phyloP scores from a whole-genome alignment of 2,329 filamentous ascomycete genomes.

The Xylariales sp. region DNA sequence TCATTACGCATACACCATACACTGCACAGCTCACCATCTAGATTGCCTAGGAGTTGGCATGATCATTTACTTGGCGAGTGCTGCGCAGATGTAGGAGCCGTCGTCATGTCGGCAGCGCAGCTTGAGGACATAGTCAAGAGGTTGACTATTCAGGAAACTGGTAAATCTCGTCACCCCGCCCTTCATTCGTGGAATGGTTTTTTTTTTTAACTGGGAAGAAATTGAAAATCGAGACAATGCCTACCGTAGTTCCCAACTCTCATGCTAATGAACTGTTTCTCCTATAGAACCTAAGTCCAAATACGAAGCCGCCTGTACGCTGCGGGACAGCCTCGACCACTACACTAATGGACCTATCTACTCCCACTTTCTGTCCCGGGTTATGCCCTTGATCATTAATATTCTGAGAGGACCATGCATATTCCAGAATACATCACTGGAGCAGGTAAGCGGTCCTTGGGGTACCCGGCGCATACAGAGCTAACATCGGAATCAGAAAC shows the following conservation, averaged over 20 bases:
- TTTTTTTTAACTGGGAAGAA: background rate
- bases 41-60: slow-evolving; percentile 21
- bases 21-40: background rate
- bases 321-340: slow-evolving; percentile 92
- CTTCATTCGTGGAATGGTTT: slow-evolving; percentile 5
- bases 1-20: background rate
- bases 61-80: slow-evolving; percentile 10
- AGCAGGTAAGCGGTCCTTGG: slow-evolving; percentile 74
- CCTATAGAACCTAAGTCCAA: slow-evolving; percentile 80
- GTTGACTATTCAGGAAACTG: slow-evolving; percentile 66
- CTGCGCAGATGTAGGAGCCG: slow-evolving; percentile 56
- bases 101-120: slow-evolving; percentile 69
- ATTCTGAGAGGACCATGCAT: slow-evolving; percentile 87
- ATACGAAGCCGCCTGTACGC: slow-evolving; percentile 82
- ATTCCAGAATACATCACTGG: slow-evolving; percentile 88
- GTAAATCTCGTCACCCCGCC: slow-evolving; percentile 54
- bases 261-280: slow-evolving; percentile 19
- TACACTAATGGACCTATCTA: slow-evolving; percentile 85
- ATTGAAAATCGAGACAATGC: background rate
- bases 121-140: slow-evolving; percentile 74
- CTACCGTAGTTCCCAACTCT: background rate
- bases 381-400: slow-evolving; percentile 89
- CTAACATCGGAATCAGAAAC: slow-evolving; percentile 67
- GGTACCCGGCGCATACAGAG: slow-evolving; percentile 1
- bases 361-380: slow-evolving; percentile 81